phyloP scores from a whole-genome alignment of 176 grass and related monocot genomes.

The Carex myosuroides region DNA sequence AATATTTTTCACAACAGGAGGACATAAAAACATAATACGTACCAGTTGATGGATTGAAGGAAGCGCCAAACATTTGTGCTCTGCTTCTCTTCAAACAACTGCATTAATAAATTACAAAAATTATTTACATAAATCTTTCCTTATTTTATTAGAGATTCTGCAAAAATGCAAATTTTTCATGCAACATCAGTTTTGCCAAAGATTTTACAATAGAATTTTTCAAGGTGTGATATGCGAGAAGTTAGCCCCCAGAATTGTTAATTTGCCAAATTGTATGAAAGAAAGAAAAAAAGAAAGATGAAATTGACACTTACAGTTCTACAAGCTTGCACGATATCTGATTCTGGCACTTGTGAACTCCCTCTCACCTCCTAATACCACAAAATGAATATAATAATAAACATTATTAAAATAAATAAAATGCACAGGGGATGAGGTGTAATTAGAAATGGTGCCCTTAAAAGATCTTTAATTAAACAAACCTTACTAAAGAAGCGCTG shows the following conservation, averaged over 20 bases:
- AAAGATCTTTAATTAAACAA: constrained; percentile 19
- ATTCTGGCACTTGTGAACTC: constrained; percentile 74
- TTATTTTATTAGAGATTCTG: no score
- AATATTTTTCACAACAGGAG: not conserved
- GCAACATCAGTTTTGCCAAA: no score
- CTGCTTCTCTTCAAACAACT: constrained; percentile 89
- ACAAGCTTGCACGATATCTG: constrained; percentile 91
- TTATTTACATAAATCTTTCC: no score
- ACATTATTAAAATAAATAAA: constrained; percentile 20
- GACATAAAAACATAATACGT: constrained; percentile 1
- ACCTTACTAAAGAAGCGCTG: constrained; percentile 99
- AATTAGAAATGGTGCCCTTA: not conserved
- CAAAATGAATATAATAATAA: constrained; percentile 21
- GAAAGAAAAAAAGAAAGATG: not conserved
- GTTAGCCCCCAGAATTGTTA: not conserved
- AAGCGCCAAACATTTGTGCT: constrained; percentile 79
- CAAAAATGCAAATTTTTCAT: no score
- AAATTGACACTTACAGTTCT: constrained; percentile 66
- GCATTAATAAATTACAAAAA: not conserved
- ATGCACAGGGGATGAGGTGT: not conserved
- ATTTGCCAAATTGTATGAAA: not conserved
- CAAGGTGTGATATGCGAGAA: no score
- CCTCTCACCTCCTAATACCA: constrained; percentile 72
- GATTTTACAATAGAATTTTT: no score
- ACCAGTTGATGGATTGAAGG: constrained; percentile 86